Conservation (phyloP, 352 stramenopile species). For the Pythium plurisporium region DNA sequence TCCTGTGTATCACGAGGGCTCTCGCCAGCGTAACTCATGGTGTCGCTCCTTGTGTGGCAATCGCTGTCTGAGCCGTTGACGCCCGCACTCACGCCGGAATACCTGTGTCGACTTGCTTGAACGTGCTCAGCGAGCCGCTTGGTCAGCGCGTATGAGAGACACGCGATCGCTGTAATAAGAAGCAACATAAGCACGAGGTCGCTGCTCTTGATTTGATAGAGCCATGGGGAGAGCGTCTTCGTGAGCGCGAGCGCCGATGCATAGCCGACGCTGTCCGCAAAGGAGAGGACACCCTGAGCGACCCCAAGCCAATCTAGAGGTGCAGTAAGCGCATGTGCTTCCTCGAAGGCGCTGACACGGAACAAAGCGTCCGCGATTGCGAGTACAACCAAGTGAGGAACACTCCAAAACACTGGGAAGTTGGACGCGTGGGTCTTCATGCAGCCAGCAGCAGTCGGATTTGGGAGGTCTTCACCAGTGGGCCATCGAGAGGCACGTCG, state of each 20-base stretch:
- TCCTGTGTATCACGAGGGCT: neutral
- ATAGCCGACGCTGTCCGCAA: slow-evolving; percentile 56
- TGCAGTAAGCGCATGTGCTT: slow-evolving; percentile 37
- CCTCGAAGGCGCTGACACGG: slow-evolving; percentile 52
- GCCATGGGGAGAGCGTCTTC: slow-evolving; percentile 48
- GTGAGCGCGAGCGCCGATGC: slow-evolving; percentile 45
- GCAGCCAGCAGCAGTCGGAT: slow-evolving; percentile 11
- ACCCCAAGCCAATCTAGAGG: slow-evolving; percentile 37
- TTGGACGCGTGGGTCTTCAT: slow-evolving; percentile 29
- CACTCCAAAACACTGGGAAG: slow-evolving; percentile 52
- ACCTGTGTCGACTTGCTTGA: slow-evolving; percentile 5
- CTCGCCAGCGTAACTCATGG: neutral
- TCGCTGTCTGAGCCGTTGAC: neutral
- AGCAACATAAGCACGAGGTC: slow-evolving; percentile 65
- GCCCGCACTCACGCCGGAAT: neutral
- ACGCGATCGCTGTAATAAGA: slow-evolving; percentile 51
- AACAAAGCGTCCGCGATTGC: slow-evolving; percentile 58
- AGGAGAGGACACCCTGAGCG: slow-evolving; percentile 39
- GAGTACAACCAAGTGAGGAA: slow-evolving; percentile 49
- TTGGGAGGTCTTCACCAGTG: neutral
- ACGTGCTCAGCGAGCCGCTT: slow-evolving; percentile 28
- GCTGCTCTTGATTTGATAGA: slow-evolving; percentile 44
- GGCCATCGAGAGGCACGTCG: slow-evolving; percentile 33
- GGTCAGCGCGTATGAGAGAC: slow-evolving; percentile 48
- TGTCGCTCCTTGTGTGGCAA: too few relatives aligned